These are phyloP conservation scores for Phytopythium helicoides DNA, from an alignment of 352 stramenopile genomes.

Conservation along the genomic window DNA sequence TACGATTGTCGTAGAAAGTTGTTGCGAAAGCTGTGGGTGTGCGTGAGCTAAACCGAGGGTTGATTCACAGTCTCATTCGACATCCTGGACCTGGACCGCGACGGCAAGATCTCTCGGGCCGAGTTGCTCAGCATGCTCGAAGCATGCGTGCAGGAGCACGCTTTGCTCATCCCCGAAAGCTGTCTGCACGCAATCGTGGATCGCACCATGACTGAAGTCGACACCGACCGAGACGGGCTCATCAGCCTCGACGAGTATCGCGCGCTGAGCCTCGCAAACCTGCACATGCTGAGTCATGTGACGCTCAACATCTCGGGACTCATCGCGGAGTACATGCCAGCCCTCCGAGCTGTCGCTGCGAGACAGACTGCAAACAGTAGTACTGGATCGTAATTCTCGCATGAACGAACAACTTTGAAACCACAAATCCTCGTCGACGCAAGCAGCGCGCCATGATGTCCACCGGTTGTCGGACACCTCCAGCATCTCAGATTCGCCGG, in stretches of 20 bases:
- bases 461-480: no score
- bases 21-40: not conserved
- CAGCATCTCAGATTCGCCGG: no score
- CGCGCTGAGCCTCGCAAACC: constrained; percentile 50
- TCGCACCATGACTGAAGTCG: constrained; percentile 72
- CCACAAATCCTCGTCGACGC: no score
- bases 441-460: no score
- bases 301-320: constrained; percentile 80
- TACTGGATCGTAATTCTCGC: not conserved
- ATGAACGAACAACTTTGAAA: no score
- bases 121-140: constrained; percentile 74
- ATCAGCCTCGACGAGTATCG: constrained; percentile 78
- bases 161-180: constrained; percentile 67
- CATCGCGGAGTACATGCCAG: constrained; percentile 73
- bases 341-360: constrained; percentile 47
- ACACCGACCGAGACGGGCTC: constrained; percentile 62
- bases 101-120: constrained; percentile 67
- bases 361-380: not conserved
- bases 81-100: constrained; percentile 69
- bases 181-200: constrained; percentile 61
- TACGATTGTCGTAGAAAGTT: constrained; percentile 32
- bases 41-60: not conserved
- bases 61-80: constrained; percentile 63
- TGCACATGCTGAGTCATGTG: constrained; percentile 80
- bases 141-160: constrained; percentile 71